Evolutionary conservation across 139 green algal genomes (phyloP).

Genomic region (Chlamydomonas incerta): DNA sequence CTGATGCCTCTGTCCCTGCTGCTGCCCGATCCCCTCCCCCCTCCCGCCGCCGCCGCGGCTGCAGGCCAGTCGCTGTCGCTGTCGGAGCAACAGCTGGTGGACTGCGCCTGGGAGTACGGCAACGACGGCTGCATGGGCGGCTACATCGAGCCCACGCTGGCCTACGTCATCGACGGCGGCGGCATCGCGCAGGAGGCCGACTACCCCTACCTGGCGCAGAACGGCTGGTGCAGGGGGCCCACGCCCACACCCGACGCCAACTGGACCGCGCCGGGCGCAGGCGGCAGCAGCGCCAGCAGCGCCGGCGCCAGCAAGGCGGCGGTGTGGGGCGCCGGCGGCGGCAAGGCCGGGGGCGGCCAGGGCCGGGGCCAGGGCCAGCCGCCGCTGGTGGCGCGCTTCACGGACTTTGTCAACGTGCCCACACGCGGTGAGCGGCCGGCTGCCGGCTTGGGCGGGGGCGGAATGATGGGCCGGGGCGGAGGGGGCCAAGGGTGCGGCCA

Average conservation of each 20-base stretch:
- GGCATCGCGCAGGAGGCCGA: conserved; percentile 53
- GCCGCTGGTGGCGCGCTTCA: not conserved
- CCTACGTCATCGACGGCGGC: conserved; percentile 51
- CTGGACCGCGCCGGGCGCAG: too few species aligned
- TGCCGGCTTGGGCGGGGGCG: too few species aligned
- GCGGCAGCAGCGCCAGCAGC: not conserved
- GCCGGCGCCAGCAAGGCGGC: not conserved
- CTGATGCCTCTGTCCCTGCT: too few species aligned
- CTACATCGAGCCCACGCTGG: conserved; percentile 46
- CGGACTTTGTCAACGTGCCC: conserved; percentile 18
- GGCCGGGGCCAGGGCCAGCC: not conserved
- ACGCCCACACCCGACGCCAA: not conserved
- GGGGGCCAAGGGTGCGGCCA: too few species aligned
- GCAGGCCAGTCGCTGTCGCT: conserved; percentile 53
- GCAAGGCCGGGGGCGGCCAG: not conserved
- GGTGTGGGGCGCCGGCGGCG: too few species aligned
- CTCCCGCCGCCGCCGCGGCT: not conserved
- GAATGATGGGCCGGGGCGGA: too few species aligned
- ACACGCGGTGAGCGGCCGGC: conserved; percentile 17
- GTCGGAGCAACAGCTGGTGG: conserved; percentile 78
- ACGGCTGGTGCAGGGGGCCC: conserved; percentile 51
- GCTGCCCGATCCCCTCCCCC: not conserved
- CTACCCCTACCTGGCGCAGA: conserved; percentile 69
- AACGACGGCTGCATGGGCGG: conserved; percentile 55
- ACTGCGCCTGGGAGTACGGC: conserved; percentile 72